phyloP scores from a whole-genome alignment of 495 filamentous ascomycete genomes.

The Tuber borchii region DNA sequence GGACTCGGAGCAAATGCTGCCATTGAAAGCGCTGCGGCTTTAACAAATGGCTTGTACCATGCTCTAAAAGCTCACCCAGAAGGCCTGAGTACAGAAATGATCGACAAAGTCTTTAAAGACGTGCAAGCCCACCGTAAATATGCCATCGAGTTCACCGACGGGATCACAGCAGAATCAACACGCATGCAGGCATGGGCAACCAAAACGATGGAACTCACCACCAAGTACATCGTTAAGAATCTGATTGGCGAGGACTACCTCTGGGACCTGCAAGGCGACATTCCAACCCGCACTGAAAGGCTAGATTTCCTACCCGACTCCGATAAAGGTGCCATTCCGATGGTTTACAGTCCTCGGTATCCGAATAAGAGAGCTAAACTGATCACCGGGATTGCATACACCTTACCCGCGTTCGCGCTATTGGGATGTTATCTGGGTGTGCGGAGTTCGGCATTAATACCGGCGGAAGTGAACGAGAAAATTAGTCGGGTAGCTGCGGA shows the following conservation, averaged over 20 bases:
- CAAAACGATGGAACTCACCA: neutral
- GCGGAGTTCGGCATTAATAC: neutral
- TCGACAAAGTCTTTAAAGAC: conserved; percentile 7
- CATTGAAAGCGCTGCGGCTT: conserved; percentile 45
- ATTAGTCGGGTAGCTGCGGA: neutral
- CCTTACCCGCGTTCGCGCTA: neutral
- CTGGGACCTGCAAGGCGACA: neutral
- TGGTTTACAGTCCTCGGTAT: neutral
- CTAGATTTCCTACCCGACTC: neutral
- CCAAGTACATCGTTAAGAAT: conserved; percentile 1
- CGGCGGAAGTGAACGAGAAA: neutral
- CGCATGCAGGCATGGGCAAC: conserved; percentile 14
- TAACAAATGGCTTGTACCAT: conserved; percentile 45
- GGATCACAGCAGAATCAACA: conserved; percentile 2
- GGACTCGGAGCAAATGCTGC: conserved; percentile 46
- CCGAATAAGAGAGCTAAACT: neutral
- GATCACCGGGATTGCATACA: neutral
- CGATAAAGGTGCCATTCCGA: neutral
- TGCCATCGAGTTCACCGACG: neutral
- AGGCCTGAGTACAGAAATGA: neutral
- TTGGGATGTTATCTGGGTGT: neutral
- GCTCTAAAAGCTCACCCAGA: conserved; percentile 8
- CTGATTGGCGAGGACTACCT: neutral
- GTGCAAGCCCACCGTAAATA: conserved; percentile 7
- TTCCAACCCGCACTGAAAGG: neutral